Evolutionary conservation across 371 early-diverging fungal species (phyloP).

Genomic region (Phascolomyces articulosus): DNA sequence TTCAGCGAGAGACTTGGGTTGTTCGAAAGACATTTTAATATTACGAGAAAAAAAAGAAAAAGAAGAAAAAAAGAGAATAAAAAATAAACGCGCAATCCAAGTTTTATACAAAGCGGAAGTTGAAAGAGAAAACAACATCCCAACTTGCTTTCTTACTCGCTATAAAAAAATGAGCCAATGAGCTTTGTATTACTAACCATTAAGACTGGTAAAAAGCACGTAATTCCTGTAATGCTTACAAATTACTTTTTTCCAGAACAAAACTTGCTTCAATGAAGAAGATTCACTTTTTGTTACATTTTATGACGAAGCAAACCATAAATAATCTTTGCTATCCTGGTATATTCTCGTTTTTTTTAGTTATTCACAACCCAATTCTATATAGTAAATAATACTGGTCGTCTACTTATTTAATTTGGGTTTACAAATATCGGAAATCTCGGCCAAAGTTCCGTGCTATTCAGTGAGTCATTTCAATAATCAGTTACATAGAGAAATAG

Average conservation of each 20-base stretch:
- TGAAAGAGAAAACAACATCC: neutral
- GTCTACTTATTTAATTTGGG: too few relatives aligned
- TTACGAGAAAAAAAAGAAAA: neutral
- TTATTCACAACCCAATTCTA: too few relatives aligned
- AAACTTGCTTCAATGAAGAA: too few relatives aligned
- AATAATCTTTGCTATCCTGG: too few relatives aligned
- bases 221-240: neutral
- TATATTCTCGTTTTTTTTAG: too few relatives aligned
- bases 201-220: neutral
- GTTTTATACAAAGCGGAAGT: neutral
- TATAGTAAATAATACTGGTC: too few relatives aligned
- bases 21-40: constrained; percentile 1
- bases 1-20: constrained; percentile 33
- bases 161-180: neutral
- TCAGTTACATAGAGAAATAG: too few relatives aligned
- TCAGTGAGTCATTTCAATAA: too few relatives aligned
- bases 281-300: too few relatives aligned
- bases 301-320: too few relatives aligned
- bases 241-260: neutral
- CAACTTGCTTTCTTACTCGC: neutral
- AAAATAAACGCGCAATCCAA: neutral
- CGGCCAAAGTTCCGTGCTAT: too few relatives aligned
- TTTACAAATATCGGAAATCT: too few relatives aligned
- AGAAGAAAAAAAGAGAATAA: neutral
- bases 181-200: constrained; percentile 5